phyloP scores from a whole-genome alignment of 176 grass and related monocot species.

The Bothriochloa decipiens region DNA sequence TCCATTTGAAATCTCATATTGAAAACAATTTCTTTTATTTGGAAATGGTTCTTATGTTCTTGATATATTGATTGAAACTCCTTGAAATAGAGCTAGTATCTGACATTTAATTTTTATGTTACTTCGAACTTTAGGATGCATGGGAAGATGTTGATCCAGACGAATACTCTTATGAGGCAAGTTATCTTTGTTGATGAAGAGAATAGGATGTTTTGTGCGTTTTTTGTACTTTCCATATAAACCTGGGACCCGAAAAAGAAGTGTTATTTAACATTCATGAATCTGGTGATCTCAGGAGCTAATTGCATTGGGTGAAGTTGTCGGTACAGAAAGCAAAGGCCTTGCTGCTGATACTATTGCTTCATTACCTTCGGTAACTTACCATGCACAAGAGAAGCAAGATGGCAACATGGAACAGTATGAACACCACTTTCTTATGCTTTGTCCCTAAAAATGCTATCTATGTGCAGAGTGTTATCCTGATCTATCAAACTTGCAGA shows the following conservation, averaged over 20 bases:
- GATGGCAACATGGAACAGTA: slow-evolving; percentile 90
- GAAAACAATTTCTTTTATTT: not conserved
- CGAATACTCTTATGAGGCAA: slow-evolving; percentile 90
- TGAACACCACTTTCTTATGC: slow-evolving; percentile 17
- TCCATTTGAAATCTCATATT: not conserved
- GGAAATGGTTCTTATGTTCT: not conserved
- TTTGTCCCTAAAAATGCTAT: not conserved
- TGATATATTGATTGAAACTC: not conserved
- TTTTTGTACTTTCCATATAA: not conserved
- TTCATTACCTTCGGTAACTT: slow-evolving; percentile 76
- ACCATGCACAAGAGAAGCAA: slow-evolving; percentile 69
- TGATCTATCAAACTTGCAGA: slow-evolving; percentile 51
- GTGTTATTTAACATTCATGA: slow-evolving; percentile 4
- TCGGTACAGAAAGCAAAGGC: slow-evolving; percentile 88
- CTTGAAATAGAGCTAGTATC: slow-evolving; percentile 2
- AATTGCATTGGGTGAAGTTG: slow-evolving; percentile 82
- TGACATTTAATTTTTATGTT: slow-evolving; percentile 23
- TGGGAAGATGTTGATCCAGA: slow-evolving; percentile 97
- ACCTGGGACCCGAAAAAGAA: not conserved
- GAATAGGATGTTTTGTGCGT: not conserved
- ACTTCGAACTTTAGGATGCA: slow-evolving; percentile 61
- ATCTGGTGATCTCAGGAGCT: slow-evolving; percentile 68
- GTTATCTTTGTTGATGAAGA: not conserved
- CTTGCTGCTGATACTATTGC: slow-evolving; percentile 69
- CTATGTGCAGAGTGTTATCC: not conserved